A percentile compares a stretch with the other conserved stretches of the same genome.
phyloP scores from a whole-genome alignment of 2,329 filamentous ascomycete species.

The Nannizziopsis arthrosporioides region DNA sequence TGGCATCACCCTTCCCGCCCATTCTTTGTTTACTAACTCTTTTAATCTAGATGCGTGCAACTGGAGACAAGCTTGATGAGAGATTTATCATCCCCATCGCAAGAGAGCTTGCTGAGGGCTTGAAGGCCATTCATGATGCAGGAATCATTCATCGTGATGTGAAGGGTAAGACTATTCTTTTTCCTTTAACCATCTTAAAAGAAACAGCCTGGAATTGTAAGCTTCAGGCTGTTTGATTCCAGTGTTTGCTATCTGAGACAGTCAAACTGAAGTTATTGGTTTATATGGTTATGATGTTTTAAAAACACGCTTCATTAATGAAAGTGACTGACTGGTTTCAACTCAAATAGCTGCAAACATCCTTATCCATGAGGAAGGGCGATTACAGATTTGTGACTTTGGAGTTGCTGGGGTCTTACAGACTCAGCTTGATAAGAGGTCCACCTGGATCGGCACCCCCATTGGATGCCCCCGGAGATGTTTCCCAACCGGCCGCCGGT shows the following conservation, averaged over 20 bases:
- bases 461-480: conserved; percentile 57
- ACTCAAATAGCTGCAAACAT: conserved; percentile 46
- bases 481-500: conserved; percentile 26
- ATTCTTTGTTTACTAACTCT: background rate
- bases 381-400: conserved; percentile 54
- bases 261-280: too few relatives aligned
- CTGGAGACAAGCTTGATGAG: conserved; percentile 43
- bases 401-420: conserved; percentile 54
- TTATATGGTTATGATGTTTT: background rate
- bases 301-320: background rate
- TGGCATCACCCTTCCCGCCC: background rate
- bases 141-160: conserved; percentile 55
- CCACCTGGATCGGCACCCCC: conserved; percentile 55
- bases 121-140: conserved; percentile 53
- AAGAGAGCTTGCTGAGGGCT: conserved; percentile 49
- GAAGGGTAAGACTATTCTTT: conserved; percentile 38
- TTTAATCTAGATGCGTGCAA: conserved; percentile 35
- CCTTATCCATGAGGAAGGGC: conserved; percentile 51
- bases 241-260: too few relatives aligned
- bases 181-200: background rate
- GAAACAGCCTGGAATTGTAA: background rate
- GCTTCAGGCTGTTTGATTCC: background rate
- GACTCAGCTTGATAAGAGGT: conserved; percentile 48
- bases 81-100: conserved; percentile 53
- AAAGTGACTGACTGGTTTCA: conserved; percentile 1